Evolutionary conservation across 2,329 filamentous ascomycete species (phyloP), one percentile per base, ranked within the genome.

Genomic region (Penicillium digitatum): DNA sequence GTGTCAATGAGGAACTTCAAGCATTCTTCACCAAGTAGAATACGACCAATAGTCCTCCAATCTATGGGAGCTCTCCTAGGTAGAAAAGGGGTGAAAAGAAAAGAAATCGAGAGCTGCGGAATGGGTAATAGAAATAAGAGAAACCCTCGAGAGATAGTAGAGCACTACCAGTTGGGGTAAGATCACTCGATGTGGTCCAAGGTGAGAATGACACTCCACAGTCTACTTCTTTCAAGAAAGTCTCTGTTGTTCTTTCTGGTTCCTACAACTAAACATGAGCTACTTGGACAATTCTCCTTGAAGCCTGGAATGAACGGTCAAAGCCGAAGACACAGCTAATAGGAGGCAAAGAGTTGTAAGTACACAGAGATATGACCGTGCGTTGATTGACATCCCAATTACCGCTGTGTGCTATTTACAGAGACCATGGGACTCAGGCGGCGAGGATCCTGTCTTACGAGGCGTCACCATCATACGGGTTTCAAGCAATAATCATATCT

Each of bases 221-320:
- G 3, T 40, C 31, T 53, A n/a, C 46, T 32, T 51, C 29, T 26
- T 32, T 16, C 18, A n/a, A 32, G 10, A 38, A 54, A 55, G 56
- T 59, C 52, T 10, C 38, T 43, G 49, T 48, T 49, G 48, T 45
- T 37, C 18, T 39, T 34, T 35, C 26, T 45, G 8, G 26, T 43
- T 24, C 49, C 24, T 47, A 18, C 38, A 27, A 29, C 20, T 32
- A 49, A 14, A 40, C 14, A 35, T 46, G 22, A 44, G 47, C 31
- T 22, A 47, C 31, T 35, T 52, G 18, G 48, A 43, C 22, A 45
- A 24, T 45, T 46, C 20, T 35, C 20, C 29, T 14, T 54, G 26
- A 14, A 35, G 31, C 27, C 55, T 58, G 60, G 55, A 65, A 63
- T 48, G 39, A 56, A 59, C 54, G 55, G 54, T 60, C 20, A 43